Evolutionary conservation across 345 rosid species (phyloP).

Genomic region (Crucihimalaya himalaica): DNA sequence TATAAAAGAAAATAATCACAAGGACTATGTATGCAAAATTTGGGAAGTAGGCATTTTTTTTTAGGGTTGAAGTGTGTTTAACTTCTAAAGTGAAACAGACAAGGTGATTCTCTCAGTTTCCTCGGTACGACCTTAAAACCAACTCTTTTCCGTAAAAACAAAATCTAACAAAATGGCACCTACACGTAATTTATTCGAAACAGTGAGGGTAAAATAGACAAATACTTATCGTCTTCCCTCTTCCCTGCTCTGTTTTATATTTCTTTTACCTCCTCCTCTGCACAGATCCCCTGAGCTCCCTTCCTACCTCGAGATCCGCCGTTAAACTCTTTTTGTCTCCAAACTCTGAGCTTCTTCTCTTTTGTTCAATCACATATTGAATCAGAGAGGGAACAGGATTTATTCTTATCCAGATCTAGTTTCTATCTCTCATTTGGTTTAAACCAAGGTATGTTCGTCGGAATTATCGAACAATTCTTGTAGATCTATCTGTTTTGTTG

Average conservation of each 20-base stretch:
- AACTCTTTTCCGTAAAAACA: constrained; percentile 34
- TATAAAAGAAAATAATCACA: neutral
- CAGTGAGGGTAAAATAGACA: neutral
- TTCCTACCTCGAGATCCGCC: constrained; percentile 40
- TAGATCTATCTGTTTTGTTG: constrained; percentile 33
- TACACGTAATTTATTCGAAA: constrained; percentile 11
- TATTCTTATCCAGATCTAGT: constrained; percentile 26
- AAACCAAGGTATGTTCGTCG: constrained; percentile 26
- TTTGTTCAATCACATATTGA: constrained; percentile 20
- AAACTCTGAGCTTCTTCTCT: constrained; percentile 27
- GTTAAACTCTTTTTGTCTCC: neutral
- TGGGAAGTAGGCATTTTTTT: constrained; percentile 13
- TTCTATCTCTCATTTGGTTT: constrained; percentile 11
- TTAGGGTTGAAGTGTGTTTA: constrained; percentile 16
- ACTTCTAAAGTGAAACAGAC: constrained; percentile 20
- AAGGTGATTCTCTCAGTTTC: constrained; percentile 23
- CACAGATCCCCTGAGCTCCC: constrained; percentile 34
- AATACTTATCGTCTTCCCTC: neutral
- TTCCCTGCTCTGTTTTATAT: constrained; percentile 30
- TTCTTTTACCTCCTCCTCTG: constrained; percentile 30
- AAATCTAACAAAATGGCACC: constrained; percentile 10
- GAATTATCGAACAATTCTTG: neutral
- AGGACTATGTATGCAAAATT: neutral
- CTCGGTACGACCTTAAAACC: constrained; percentile 35
- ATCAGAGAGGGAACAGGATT: neutral